A percentile compares a stretch with the other conserved stretches of the same genome.
Conservation (phyloP, 306 rosid species). For the Ammopiptanthus mongolicus region DNA sequence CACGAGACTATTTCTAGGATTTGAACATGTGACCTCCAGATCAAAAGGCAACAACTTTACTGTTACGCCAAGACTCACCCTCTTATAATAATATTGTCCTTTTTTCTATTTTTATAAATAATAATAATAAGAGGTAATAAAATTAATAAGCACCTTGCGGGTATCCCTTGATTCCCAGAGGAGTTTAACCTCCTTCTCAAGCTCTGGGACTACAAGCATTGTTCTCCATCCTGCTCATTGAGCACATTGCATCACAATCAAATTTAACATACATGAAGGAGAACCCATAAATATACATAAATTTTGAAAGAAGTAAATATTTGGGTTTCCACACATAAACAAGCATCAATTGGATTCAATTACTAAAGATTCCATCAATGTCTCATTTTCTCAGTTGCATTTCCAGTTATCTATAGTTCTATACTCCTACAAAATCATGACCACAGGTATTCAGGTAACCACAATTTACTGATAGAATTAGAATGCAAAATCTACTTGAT, state of each 20-base stretch:
- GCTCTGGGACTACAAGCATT: conserved; percentile 98
- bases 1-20: too few species aligned
- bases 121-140: neutral
- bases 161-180: conserved; percentile 74
- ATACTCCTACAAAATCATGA: neutral
- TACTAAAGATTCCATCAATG: neutral
- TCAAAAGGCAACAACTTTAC: too few species aligned
- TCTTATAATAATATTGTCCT: neutral
- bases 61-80: too few species aligned
- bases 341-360: neutral
- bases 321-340: neutral
- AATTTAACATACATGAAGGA: neutral
- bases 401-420: neutral
- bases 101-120: neutral
- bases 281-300: neutral
- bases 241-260: conserved; percentile 11
- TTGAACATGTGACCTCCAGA: too few species aligned
- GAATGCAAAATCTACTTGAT: neutral
- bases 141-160: conserved; percentile 60
- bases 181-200: conserved; percentile 84
- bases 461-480: neutral
- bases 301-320: neutral
- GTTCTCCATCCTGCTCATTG: conserved; percentile 89
- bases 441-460: neutral
- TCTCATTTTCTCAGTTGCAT: neutral